Base-by-base conservation (phyloP, 495 filamentous ascomycete species). In the Aspergillus ellipticus region DNA sequence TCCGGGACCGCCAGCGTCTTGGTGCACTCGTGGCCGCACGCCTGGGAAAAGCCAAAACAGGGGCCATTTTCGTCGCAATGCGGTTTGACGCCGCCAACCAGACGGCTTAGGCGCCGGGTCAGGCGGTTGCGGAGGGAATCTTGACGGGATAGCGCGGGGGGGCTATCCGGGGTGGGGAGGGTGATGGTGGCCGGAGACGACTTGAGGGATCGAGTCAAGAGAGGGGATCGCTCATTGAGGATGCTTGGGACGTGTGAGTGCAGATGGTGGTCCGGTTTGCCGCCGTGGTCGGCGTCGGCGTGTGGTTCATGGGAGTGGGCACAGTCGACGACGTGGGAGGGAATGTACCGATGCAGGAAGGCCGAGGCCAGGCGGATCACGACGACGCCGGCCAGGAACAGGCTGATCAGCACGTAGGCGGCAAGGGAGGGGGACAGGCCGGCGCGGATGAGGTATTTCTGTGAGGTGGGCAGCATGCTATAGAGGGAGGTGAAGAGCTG, bases 401-500 rank as follows among this genome's bases (percentile, higher is more conserved):
- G 87, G 20, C 74, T 83, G 61, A 93, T 90, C 50, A 94, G 75
- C 2, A 80, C 72, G 65, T 87, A 92, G 13, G 86, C 84, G 6
- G 93, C 89, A 2, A 69, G 62, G 51, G 84, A 78, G 0, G 87
- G 75, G 4, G 84, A 79, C 68, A 86, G 82, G 8, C 84, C 85
- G 53, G 82, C 86, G 42, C 83, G 78, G 17, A 76, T 72, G 9
- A 98, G 80, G 67, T 93, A 96, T 19, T 79, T 75, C 60, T 85
- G 87, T 4, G 94, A 82, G 13, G 87, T 88, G 13, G 94, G 94
- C 16, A 98, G 83, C 87, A 98, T 97, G 69, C 88, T 92, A 65
- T 94, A 96, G 24, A 98, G 72, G 2, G 95, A 88, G 51, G 92
- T 96, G 65, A 96, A 98, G 16, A 97, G 78, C 92, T 97, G 65